These are phyloP conservation scores for Penicillium sp. DNA, from an alignment of 2,329 filamentous ascomycete genomes.

Conservation along the genomic window DNA sequence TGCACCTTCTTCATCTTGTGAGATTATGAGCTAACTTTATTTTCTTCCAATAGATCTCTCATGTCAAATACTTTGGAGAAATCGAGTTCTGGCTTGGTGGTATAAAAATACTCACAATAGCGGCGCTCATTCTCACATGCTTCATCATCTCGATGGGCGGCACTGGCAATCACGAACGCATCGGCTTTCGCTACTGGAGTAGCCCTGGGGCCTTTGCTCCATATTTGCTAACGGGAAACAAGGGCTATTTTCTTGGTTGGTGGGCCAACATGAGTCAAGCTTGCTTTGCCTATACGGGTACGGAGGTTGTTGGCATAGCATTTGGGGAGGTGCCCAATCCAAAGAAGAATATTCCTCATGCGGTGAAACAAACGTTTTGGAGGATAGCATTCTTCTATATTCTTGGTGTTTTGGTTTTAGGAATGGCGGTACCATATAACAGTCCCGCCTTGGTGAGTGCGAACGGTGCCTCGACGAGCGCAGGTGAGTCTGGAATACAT, in stretches of 20 bases:
- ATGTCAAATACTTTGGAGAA: constrained; percentile 45
- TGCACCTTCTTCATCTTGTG: too few relatives aligned
- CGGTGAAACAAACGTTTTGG: constrained; percentile 56
- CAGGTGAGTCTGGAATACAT: too few relatives aligned
- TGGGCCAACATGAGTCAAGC: constrained; percentile 48
- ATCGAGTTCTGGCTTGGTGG: constrained; percentile 52
- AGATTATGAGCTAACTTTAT: too few relatives aligned
- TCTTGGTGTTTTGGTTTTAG: constrained; percentile 55
- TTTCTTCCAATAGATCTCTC: too few relatives aligned
- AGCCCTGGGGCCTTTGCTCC: constrained; percentile 46
- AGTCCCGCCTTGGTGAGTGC: constrained; percentile 38
- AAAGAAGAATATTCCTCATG: constrained; percentile 56
- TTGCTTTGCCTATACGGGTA: constrained; percentile 53
- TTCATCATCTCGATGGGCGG: constrained; percentile 56
- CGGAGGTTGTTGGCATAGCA: constrained; percentile 53
- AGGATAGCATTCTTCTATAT: constrained; percentile 61
- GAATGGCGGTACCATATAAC: constrained; percentile 55
- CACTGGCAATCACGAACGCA: constrained; percentile 43
- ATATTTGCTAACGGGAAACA: constrained; percentile 41
- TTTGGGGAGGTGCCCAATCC: constrained; percentile 57
- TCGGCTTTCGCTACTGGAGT: constrained; percentile 51
- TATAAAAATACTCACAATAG: constrained; percentile 49
- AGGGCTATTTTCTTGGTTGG: constrained; percentile 50
- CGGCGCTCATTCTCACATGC: constrained; percentile 49
- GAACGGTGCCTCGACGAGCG: neutral